These are phyloP conservation scores for Chlamydomonas reinhardtii DNA, from an alignment of 163 green algal species.

Conservation along the genomic window DNA sequence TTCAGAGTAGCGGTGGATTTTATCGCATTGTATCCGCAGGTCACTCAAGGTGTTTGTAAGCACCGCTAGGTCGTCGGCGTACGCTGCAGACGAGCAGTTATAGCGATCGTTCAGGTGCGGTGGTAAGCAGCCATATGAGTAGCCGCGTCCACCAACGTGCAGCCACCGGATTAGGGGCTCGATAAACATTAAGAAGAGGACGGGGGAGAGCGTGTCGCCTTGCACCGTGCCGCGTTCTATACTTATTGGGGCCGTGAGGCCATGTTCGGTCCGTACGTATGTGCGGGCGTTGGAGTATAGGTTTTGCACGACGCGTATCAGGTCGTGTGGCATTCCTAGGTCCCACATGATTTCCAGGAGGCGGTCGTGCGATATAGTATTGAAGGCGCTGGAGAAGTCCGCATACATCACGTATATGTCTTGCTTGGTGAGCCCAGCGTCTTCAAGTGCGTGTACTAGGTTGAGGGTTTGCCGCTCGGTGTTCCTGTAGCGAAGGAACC, in stretches of 20 bases:
- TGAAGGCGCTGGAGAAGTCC: constrained; percentile 62
- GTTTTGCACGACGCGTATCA: constrained; percentile 34
- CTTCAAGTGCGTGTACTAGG: constrained; percentile 41
- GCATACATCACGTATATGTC: constrained; percentile 49
- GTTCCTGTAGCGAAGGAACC: constrained; percentile 34
- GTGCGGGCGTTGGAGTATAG: constrained; percentile 55
- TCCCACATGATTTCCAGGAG: constrained; percentile 63
- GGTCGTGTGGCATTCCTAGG: constrained; percentile 49
- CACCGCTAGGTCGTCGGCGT: constrained; percentile 46
- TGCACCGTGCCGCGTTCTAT: constrained; percentile 52
- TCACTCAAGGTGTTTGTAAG: constrained; percentile 6
- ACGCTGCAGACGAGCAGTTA: constrained; percentile 16
- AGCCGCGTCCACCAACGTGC: constrained; percentile 48
- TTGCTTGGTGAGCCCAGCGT: constrained; percentile 22
- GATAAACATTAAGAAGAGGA: constrained; percentile 62
- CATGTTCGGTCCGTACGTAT: constrained; percentile 15
- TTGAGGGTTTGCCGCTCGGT: constrained; percentile 33
- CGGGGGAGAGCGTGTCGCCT: constrained; percentile 56
- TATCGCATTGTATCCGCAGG: constrained; percentile 30
- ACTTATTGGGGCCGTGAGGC: constrained; percentile 5
- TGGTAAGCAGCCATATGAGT: constrained; percentile 31
- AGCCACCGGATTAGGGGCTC: constrained; percentile 57
- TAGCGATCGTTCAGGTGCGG: neutral
- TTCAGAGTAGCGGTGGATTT: constrained; percentile 18
- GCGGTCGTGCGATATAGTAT: constrained; percentile 65